phyloP scores from a whole-genome alignment of 352 stramenopile genomes.

The Pythium coloratum region DNA sequence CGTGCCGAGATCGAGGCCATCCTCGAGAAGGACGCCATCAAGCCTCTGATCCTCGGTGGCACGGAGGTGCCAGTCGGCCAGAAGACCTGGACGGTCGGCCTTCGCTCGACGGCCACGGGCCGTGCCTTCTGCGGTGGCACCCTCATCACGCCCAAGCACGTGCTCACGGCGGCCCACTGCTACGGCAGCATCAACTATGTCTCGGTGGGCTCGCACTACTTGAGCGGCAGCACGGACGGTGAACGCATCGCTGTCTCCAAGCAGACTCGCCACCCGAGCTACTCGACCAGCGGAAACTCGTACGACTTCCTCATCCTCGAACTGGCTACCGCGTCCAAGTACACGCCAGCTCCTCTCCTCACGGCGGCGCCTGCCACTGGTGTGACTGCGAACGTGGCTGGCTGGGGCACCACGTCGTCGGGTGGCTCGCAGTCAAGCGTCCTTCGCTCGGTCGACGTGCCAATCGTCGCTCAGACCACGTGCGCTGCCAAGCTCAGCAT shows the following conservation, averaged over 20 bases:
- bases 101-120: slow-evolving; percentile 21
- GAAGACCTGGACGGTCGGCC: slow-evolving; percentile 34
- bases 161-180: slow-evolving; percentile 55
- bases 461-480: slow-evolving; percentile 38
- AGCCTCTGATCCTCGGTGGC: slow-evolving; percentile 51
- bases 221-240: slow-evolving; percentile 42
- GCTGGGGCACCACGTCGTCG: slow-evolving; percentile 30
- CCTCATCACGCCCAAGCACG: slow-evolving; percentile 51
- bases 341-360: slow-evolving; percentile 5
- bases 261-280: slow-evolving; percentile 19
- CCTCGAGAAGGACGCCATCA: slow-evolving; percentile 15
- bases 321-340: slow-evolving; percentile 4
- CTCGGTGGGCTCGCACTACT: slow-evolving; percentile 56
- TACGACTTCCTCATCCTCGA: slow-evolving; percentile 59
- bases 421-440: slow-evolving; percentile 33
- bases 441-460: slow-evolving; percentile 41
- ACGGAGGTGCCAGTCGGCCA: slow-evolving; percentile 37
- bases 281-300: slow-evolving; percentile 19
- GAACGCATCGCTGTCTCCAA: slow-evolving; percentile 27
- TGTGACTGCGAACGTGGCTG: slow-evolving; percentile 31
- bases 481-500: slow-evolving; percentile 30
- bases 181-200: slow-evolving; percentile 39
- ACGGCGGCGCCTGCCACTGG: slow-evolving; percentile 7
- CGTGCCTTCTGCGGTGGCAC: slow-evolving; percentile 32
- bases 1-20: background rate